phyloP scores from a whole-genome alignment of 192 early-diverging fungal species.

The Umbelopsis sp. region DNA sequence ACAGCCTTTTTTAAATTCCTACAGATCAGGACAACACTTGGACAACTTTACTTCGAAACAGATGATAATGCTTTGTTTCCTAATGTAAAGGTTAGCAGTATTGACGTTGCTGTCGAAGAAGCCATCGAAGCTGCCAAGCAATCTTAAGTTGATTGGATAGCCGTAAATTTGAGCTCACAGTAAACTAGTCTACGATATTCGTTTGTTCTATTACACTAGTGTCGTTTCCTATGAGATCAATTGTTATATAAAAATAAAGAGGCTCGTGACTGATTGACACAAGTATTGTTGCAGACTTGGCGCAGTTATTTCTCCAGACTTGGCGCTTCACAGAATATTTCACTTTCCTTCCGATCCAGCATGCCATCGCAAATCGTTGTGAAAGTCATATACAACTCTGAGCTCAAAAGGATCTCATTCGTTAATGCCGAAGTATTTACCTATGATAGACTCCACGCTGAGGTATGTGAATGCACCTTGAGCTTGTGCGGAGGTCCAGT shows the following conservation, averaged over 20 bases:
- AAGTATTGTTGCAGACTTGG: neutral
- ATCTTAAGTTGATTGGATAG: neutral
- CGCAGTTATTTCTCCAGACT: neutral
- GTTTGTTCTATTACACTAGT: no score
- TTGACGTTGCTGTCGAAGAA: neutral
- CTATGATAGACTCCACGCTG: neutral
- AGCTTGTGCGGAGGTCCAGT: neutral
- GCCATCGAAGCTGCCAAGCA: neutral
- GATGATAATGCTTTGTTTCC: neutral
- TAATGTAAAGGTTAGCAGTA: neutral
- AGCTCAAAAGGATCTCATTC: neutral
- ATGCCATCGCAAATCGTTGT: slow-evolving; percentile 7
- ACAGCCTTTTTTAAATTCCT: neutral
- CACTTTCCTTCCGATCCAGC: slow-evolving; percentile 2
- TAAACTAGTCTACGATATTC: no score
- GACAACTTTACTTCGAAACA: neutral
- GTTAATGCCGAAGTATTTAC: slow-evolving; percentile 2
- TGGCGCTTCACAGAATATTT: neutral
- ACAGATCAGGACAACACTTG: neutral
- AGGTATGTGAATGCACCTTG: neutral
- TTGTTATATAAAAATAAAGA: neutral
- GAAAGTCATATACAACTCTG: slow-evolving; percentile 1
- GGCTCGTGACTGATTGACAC: slow-evolving; percentile 15
- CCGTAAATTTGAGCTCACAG: neutral
- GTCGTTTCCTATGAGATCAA: no score